Conservation (phyloP, 768 basidiomycete species). For the Lepiota venenata region DNA sequence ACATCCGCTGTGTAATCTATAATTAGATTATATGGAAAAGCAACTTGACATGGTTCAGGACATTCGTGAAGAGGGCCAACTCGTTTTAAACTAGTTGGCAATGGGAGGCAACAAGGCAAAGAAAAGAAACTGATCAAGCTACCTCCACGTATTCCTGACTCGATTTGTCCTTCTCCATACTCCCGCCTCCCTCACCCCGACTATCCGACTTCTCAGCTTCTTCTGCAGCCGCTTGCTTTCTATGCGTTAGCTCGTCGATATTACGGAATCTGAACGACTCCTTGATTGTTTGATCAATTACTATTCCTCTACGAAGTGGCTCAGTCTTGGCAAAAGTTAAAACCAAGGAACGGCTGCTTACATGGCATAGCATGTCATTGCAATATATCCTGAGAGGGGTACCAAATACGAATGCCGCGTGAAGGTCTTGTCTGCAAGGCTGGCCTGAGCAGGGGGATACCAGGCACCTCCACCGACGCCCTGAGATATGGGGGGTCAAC, state of each 20-base stretch:
- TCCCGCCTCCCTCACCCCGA: constrained; percentile 1
- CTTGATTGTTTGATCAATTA: constrained; percentile 46
- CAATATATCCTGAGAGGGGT: constrained; percentile 54
- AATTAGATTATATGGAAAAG: constrained; percentile 15
- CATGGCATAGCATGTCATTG: constrained; percentile 56
- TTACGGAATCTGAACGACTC: constrained; percentile 49
- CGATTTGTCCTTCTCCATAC: constrained; percentile 10
- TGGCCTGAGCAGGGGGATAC: constrained; percentile 62
- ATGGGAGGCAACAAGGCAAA: not conserved
- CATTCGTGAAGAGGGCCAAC: not conserved
- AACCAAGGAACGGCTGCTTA: constrained; percentile 27
- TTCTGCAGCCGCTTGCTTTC: constrained; percentile 1
- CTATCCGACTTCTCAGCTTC: constrained; percentile 11
- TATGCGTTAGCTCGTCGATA: constrained; percentile 34
- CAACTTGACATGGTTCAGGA: constrained; percentile 1
- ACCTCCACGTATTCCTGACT: constrained; percentile 13
- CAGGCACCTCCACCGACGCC: constrained; percentile 66
- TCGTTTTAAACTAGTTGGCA: not conserved
- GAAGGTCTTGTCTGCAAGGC: constrained; percentile 45
- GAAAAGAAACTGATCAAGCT: constrained; percentile 11
- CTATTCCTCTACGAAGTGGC: constrained; percentile 40
- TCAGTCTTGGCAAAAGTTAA: not conserved
- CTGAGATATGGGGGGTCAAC: constrained; percentile 15
- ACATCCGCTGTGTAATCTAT: constrained; percentile 59
- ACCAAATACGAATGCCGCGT: constrained; percentile 59